Base-by-base conservation (phyloP, 495 filamentous ascomycete genomes). In the Penicillium herquei region DNA sequence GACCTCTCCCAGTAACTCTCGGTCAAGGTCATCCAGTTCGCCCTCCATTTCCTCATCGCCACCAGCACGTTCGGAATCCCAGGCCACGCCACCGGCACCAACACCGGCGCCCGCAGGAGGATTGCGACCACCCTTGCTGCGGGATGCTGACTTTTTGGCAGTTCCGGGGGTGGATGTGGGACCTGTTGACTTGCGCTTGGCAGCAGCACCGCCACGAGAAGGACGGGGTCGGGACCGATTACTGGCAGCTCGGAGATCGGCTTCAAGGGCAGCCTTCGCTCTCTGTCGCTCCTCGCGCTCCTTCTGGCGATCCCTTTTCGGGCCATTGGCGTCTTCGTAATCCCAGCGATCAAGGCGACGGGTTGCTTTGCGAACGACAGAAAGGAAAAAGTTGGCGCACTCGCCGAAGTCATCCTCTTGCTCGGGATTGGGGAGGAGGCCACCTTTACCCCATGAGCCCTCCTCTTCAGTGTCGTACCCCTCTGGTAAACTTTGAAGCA, bases 321-420 rank as follows among this genome's bases (percentile, higher is more conserved):
- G 74, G 3, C 74, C 74, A 21, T 78, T 78, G 73, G 68, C 82
- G 35, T 78, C 76, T 33, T 81, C 75, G 42, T 70, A 72, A 46
- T 87, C 84, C 89, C 89, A 92, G 21, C 91, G 82, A 52, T 83
- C 76, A n/a, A 96, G 78, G 52, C 91, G 78, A 18, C 91, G 79
- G 10, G 78, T 69, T 1, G 83, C 80, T 49, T 91, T 83, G 45
- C 91, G 79, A 11, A 93, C 70, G 4, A 88, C 83, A 12, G 89
- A 87, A 33, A 86, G 78, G 56, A 84, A 91, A n/a, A 85, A 80
- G 34, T 79, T 77, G 17, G 86, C 81, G 62, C 91, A 86, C 65
- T 94, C 91, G 46, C 91, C 91, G 65, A 83, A 94, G 65, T 94
- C 91, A 49, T 86, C 83, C 48, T 90, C 83, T 17, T 84, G 78